These are phyloP conservation scores for Termitomyces sp. DNA, from an alignment of 768 basidiomycete genomes.

Conservation along the genomic window DNA sequence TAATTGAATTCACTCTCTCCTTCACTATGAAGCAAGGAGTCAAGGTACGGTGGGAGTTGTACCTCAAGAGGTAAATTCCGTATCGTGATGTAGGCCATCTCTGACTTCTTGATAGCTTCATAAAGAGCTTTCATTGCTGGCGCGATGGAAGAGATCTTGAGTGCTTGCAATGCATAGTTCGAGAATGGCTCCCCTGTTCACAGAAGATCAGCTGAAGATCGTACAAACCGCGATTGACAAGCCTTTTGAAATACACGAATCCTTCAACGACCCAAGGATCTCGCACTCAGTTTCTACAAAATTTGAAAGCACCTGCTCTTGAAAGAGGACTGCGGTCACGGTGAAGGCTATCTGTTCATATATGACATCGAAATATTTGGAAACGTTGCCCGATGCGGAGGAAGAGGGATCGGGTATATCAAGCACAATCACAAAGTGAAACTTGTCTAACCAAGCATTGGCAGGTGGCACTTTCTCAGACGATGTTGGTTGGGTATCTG, in stretches of 20 bases:
- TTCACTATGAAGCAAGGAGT: slow-evolving; percentile 61
- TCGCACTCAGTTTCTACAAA: slow-evolving; percentile 85
- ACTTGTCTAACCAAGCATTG: slow-evolving; percentile 59
- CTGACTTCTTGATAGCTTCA: slow-evolving; percentile 68
- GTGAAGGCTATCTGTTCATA: slow-evolving; percentile 89
- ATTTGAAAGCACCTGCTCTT: slow-evolving; percentile 82
- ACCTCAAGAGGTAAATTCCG: slow-evolving; percentile 78
- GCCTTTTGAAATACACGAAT: slow-evolving; percentile 66
- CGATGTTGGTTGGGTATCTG: slow-evolving; percentile 20
- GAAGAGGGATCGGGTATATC: slow-evolving; percentile 90
- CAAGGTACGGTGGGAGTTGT: slow-evolving; percentile 79
- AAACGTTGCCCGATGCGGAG: slow-evolving; percentile 68
- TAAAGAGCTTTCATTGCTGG: slow-evolving; percentile 76
- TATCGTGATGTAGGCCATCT: slow-evolving; percentile 74
- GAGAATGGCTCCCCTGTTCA: slow-evolving; percentile 53
- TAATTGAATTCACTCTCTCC: slow-evolving; percentile 46
- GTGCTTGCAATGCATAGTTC: slow-evolving; percentile 49
- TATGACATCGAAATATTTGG: slow-evolving; percentile 78
- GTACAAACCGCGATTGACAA: neutral
- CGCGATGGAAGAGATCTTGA: slow-evolving; percentile 65
- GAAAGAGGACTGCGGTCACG: slow-evolving; percentile 86
- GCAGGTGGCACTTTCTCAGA: slow-evolving; percentile 28
- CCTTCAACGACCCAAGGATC: slow-evolving; percentile 60
- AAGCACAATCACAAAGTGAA: slow-evolving; percentile 83
- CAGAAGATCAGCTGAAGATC: slow-evolving; percentile 5